A percentile compares a stretch with the other conserved stretches of the same genome.
Evolutionary conservation across 192 early-diverging fungal genomes (phyloP).

Genomic region (Pilaira anomala): DNA sequence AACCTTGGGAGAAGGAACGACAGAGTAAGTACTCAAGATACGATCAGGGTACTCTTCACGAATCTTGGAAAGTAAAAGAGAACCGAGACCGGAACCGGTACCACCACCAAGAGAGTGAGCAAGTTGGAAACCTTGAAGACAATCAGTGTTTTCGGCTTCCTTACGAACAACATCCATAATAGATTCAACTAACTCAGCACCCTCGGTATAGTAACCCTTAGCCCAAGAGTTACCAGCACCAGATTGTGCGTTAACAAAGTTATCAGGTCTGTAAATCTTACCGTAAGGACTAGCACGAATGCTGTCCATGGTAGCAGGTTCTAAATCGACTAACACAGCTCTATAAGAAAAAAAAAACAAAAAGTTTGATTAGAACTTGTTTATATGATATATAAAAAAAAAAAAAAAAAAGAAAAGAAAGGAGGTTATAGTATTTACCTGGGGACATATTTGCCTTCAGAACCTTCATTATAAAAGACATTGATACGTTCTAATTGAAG

Average conservation of each 20-base stretch:
- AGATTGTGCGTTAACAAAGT: slow-evolving; percentile 56
- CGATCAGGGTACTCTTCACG: slow-evolving; percentile 74
- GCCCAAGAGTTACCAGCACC: slow-evolving; percentile 98
- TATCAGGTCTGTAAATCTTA: slow-evolving; percentile 66
- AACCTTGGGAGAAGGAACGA: slow-evolving; percentile 59
- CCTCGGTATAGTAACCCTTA: slow-evolving; percentile 80
- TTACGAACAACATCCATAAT: slow-evolving; percentile 65
- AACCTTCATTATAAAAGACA: slow-evolving; percentile 80
- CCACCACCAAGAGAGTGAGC: slow-evolving; percentile 74
- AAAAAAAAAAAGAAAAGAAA: neutral
- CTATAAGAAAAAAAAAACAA: neutral
- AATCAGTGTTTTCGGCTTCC: slow-evolving; percentile 64
- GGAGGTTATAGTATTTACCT: slow-evolving; percentile 27
- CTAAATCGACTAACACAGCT: slow-evolving; percentile 74
- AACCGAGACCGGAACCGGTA: slow-evolving; percentile 69
- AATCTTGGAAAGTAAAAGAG: slow-evolving; percentile 69
- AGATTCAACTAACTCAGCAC: slow-evolving; percentile 67
- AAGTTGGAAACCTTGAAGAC: slow-evolving; percentile 72
- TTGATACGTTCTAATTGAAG: slow-evolving; percentile 79
- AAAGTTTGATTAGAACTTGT: neutral
- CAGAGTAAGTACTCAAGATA: slow-evolving; percentile 75
- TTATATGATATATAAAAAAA: neutral
- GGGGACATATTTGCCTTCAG: slow-evolving; percentile 67
- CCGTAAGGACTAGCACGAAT: slow-evolving; percentile 57
- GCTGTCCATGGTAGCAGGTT: slow-evolving; percentile 72